Percentiles rank a stretch among this genome's conserved stretches.
phyloP scores from a whole-genome alignment of 2,329 filamentous ascomycete species.

The Fusarium staphyleae region DNA sequence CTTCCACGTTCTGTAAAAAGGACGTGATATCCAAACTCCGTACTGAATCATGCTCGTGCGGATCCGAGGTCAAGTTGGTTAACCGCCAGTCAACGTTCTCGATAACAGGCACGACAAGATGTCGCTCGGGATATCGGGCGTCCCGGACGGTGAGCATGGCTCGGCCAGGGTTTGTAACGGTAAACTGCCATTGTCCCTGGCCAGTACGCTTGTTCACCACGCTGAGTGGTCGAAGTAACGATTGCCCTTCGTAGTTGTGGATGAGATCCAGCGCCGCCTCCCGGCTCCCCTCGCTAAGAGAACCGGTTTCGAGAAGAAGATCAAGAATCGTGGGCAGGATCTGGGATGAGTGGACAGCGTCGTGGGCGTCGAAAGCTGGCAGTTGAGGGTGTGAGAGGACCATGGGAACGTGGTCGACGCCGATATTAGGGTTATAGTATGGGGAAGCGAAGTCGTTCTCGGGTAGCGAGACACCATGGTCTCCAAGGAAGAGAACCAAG shows the following conservation, averaged over 20 bases:
- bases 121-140: constrained; percentile 41
- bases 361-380: constrained; percentile 40
- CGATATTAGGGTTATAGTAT: constrained; percentile 45
- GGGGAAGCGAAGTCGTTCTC: constrained; percentile 43
- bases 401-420: constrained; percentile 43
- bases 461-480: constrained; percentile 45
- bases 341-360: constrained; percentile 43
- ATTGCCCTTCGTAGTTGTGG: constrained; percentile 45
- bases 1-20: constrained; percentile 38
- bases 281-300: constrained; percentile 33
- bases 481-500: constrained; percentile 44
- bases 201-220: constrained; percentile 19
- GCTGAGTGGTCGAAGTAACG: constrained; percentile 39
- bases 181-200: constrained; percentile 46
- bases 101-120: constrained; percentile 44
- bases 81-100: constrained; percentile 46
- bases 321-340: constrained; percentile 46
- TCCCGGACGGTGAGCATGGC: constrained; percentile 46
- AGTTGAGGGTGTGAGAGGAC: constrained; percentile 45
- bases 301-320: constrained; percentile 43
- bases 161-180: constrained; percentile 45
- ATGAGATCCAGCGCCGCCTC: constrained; percentile 37
- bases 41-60: constrained; percentile 37
- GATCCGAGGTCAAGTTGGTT: constrained; percentile 39
- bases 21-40: constrained; percentile 39